Percentiles rank a stretch among this genome's conserved stretches.
phyloP scores from a whole-genome alignment of 2,329 filamentous ascomycete genomes.

The Phaeomoniella chlamydospora region DNA sequence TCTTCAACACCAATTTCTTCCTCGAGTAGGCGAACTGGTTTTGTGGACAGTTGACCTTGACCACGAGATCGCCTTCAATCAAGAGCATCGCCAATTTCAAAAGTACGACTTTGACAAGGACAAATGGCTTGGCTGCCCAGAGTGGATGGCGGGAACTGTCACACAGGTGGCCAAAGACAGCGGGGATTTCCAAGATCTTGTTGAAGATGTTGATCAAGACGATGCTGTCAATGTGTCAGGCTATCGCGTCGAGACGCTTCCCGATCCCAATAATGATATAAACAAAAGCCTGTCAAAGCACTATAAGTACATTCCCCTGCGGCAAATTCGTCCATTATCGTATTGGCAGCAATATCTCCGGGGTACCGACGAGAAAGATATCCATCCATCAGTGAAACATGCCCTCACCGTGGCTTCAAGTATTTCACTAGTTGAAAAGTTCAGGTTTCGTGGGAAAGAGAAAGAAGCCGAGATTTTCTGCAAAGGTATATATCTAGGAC shows the following conservation, averaged over 20 bases:
- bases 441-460: constrained; percentile 39
- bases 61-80: constrained; percentile 21
- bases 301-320: constrained; percentile 39
- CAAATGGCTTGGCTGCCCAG: constrained; percentile 21
- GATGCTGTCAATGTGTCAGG: constrained; percentile 34
- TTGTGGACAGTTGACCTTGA: constrained; percentile 30
- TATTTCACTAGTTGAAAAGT: constrained; percentile 36
- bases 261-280: constrained; percentile 29
- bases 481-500: constrained; percentile 39
- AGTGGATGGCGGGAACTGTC: constrained; percentile 44
- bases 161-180: constrained; percentile 34
- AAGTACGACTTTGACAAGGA: constrained; percentile 18
- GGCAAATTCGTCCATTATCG: constrained; percentile 39
- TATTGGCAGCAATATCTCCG: constrained; percentile 37
- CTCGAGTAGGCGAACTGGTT: constrained; percentile 42
- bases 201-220: constrained; percentile 21
- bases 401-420: constrained; percentile 39
- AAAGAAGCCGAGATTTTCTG: constrained; percentile 37
- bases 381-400: constrained; percentile 39
- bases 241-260: constrained; percentile 42
- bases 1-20: constrained; percentile 34
- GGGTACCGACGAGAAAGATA: constrained; percentile 21
- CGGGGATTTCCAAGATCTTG: constrained; percentile 29
- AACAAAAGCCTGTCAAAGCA: constrained; percentile 38
- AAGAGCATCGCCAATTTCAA: constrained; percentile 13